A percentile compares a stretch with the other conserved stretches of the same genome.
Evolutionary conservation across 495 filamentous ascomycete genomes (phyloP).

Genomic region (Pseudevernia furfuracea): DNA sequence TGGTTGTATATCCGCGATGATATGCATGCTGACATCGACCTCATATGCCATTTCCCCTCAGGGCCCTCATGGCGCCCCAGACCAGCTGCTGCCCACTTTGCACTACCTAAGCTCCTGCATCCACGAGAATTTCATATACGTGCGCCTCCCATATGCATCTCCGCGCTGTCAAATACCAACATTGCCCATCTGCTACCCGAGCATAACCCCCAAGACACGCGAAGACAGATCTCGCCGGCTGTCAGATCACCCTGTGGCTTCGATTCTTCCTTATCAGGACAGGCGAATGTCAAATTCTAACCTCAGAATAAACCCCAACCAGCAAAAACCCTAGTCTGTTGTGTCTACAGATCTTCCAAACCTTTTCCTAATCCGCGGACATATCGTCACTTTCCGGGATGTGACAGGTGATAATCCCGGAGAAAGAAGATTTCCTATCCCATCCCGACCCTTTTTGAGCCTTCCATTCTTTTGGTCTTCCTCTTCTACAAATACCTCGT

Average conservation of each 20-base stretch:
- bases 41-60: too few species aligned
- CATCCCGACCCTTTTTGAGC: not conserved
- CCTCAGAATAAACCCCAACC: not conserved
- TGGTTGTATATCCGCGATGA: constrained; percentile 16
- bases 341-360: constrained; percentile 8
- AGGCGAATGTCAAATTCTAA: not conserved
- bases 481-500: constrained; percentile 2
- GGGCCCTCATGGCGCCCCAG: not conserved
- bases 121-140: not conserved
- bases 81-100: not conserved
- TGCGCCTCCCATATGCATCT: constrained; percentile 1
- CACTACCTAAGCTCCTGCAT: not conserved
- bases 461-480: not conserved
- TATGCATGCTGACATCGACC: constrained; percentile 11
- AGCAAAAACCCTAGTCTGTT: not conserved
- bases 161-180: constrained; percentile 7
- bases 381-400: constrained; percentile 8
- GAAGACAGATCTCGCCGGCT: constrained; percentile 4
- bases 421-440: constrained; percentile 16
- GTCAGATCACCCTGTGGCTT: not conserved
- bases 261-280: constrained; percentile 9
- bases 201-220: too few species aligned
- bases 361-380: constrained; percentile 24
- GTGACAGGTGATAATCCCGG: constrained; percentile 8
- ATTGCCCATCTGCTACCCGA: not conserved